A percentile compares a stretch with the other conserved stretches of the same genome.
These are phyloP conservation scores for Aotearoamyces nothofagi DNA, from an alignment of 2,329 filamentous ascomycete genomes.

Conservation along the genomic window DNA sequence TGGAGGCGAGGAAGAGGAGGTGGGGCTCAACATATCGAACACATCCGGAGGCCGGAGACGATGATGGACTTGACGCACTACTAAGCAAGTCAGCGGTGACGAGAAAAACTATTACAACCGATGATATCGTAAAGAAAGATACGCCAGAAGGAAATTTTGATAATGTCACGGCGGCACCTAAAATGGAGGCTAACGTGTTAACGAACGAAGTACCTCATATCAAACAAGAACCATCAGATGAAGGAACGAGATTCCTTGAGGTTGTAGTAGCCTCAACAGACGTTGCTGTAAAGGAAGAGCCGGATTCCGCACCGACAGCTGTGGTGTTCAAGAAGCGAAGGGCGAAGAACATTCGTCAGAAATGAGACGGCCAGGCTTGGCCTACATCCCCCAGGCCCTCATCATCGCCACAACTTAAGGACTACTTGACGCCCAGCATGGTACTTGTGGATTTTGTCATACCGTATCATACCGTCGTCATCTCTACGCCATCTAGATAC, in stretches of 20 bases:
- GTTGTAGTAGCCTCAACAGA: conserved; percentile 36
- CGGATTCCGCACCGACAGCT: conserved; percentile 20
- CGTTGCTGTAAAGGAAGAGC: conserved; percentile 15
- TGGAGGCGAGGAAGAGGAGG: conserved; percentile 41
- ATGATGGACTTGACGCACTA: conserved; percentile 24
- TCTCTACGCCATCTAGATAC: too few relatives aligned
- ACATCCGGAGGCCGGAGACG: conserved; percentile 17
- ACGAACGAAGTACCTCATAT: conserved; percentile 4
- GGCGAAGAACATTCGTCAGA: conserved; percentile 46
- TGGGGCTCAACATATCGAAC: conserved; percentile 20
- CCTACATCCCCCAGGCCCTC: not conserved
- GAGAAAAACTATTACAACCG: conserved; percentile 12
- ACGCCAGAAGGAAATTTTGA: conserved; percentile 9
- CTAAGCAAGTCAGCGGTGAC: conserved; percentile 15
- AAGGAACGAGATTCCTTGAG: conserved; percentile 21
- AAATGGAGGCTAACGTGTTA: not conserved
- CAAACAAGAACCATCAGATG: conserved; percentile 13
- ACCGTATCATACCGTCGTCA: too few relatives aligned
- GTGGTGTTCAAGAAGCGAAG: conserved; percentile 74
- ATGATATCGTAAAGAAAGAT: conserved; percentile 8
- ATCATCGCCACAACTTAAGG: too few relatives aligned
- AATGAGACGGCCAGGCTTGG: conserved; percentile 27
- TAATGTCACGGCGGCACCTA: not conserved
- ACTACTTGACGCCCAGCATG: too few relatives aligned
- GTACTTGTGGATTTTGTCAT: too few relatives aligned